Evolutionary conservation across 371 early-diverging fungal genomes (phyloP), one percentile per base, ranked within the genome.

Genomic region (Nematocida ironsii): DNA sequence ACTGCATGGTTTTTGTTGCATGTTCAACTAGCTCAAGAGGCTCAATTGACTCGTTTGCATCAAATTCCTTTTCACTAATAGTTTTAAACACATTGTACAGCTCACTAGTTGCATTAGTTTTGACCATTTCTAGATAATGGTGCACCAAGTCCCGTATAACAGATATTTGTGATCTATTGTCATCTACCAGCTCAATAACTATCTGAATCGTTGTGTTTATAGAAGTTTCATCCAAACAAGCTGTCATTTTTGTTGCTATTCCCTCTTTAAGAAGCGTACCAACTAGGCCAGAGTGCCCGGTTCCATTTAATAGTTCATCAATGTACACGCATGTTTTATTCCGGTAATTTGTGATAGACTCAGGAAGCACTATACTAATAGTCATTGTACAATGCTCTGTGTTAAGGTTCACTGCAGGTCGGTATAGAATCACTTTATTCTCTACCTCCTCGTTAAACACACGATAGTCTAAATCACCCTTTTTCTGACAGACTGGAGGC

Each of bases 291-390:
- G 27, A 54, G 16, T 54, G 7, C 25, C 85, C 86, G 6, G 73
- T 62, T 7, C 75, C 72, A 16, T 50, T 54, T 40, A 86, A 23
- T 16, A 86, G 57, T 6, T 61, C 48, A 4, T 6, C 25, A 2
- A 86, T 47, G 64, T 72, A 85, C 25, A n/a, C 82, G 18, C 64
- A 48, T 20, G 85, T 75, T 61, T 85, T 84, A 39, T 66, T 76
- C 42, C 66, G 72, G 54, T 72, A 84, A 0, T 64, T 54, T 23
- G 57, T 67, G 44, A 50, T 56, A 23, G 23, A 23, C 33, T 74
- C 64, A 16, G 83, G 82, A 40, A 84, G 69, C 6, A 57, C 54
- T 4, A 84, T 80, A 13, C 11, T 70, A 25, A 86, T 74, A 33
- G 62, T 54, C 20, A 86, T 27, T 13, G 11, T 11, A 5, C 16